Evolutionary conservation across 1,139 yeast species (phyloP).

Genomic region (Taiozyma sp.): DNA sequence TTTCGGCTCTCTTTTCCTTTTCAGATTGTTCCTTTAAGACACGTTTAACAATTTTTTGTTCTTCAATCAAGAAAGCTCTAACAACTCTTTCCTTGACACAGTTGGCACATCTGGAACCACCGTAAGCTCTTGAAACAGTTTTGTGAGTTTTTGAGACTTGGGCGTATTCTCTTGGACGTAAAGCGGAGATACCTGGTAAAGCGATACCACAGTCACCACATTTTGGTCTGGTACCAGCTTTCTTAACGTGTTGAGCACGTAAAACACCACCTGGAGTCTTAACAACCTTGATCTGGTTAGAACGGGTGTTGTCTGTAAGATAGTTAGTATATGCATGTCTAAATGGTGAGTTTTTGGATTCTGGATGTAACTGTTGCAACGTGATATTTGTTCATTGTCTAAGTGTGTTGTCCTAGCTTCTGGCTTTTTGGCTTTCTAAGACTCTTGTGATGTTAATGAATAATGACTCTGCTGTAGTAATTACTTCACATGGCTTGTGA

Average conservation of each 20-base stretch:
- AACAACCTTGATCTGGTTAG: slow-evolving; percentile 98
- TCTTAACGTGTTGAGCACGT: slow-evolving; percentile 96
- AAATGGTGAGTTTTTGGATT: not conserved
- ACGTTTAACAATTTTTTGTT: slow-evolving; percentile 99
- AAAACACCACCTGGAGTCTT: slow-evolving; percentile 99
- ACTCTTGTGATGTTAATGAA: not conserved
- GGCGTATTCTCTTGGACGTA: slow-evolving; percentile 98
- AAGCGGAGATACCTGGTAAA: slow-evolving; percentile 87
- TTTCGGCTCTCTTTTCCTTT: slow-evolving; percentile 54
- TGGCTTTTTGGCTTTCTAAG: not conserved
- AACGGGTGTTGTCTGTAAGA: slow-evolving; percentile 86
- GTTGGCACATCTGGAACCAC: slow-evolving; percentile 98
- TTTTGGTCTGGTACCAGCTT: slow-evolving; percentile 92
- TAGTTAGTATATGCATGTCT: slow-evolving; percentile 34
- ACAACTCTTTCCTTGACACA: slow-evolving; percentile 98
- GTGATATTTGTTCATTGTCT: not conserved
- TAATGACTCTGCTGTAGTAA: not conserved
- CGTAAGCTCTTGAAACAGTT: slow-evolving; percentile 99
- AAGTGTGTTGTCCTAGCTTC: not conserved
- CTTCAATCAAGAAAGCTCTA: slow-evolving; percentile 99
- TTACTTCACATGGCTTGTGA: no score
- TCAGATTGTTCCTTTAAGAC: slow-evolving; percentile 93
- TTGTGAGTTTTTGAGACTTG: slow-evolving; percentile 92
- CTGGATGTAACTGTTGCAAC: not conserved
- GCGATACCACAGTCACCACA: slow-evolving; percentile 98